Base-by-base conservation (phyloP, 371 early-diverging fungal species). In the Mortierella sp. region DNA sequence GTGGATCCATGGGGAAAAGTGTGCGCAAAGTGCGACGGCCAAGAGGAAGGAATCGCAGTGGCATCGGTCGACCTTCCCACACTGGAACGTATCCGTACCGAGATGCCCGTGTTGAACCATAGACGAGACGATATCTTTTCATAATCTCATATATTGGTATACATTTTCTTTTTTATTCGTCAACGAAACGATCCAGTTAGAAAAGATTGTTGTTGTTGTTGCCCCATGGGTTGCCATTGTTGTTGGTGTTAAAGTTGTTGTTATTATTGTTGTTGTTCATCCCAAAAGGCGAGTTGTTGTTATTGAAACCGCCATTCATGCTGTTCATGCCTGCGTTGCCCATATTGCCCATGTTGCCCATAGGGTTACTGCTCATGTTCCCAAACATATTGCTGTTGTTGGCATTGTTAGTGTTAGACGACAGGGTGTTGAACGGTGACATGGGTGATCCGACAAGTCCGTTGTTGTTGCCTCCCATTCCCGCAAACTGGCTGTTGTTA, bases 91-190 rank as follows among this genome's bases (percentile, higher is more conserved):
- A 85, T 96, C 31, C 87, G 96, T 41, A 52, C 66, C 24, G 92
- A 93, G 73, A 94, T 96, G 93, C 96, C 96, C 2, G 91, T 96
- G 2, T 79, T 92, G 79, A 74, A 79, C 8, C 95, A 96, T 76
- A 85, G 92, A 52, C 86, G 96, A 65, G 45, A 74, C 31, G 95
- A 96, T 66, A 26, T 96, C 16, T 96, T 92, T 50, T 31, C 74
- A 29, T n/a, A 34, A n/a, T n/a, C n/a, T n/a, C n/a, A n/a, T n/a
- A n/a, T n/a, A 5, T 64, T 26, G 24, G 0, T 14, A 48, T 47
- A 29, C 47, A 47, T 14, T 43, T 19, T 39, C 63, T 26, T 74
- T 50, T 64, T 68, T 26, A n/a, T 45, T 64, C 50, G 5, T 39
- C n/a, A 29, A 8, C 24, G 41, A 22, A 26, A 26, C 19, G 24